Percentiles rank a stretch among this genome's conserved stretches.
Conservation (phyloP, 1,284 basidiomycete genomes). For the Ceratobasidium sp. region DNA sequence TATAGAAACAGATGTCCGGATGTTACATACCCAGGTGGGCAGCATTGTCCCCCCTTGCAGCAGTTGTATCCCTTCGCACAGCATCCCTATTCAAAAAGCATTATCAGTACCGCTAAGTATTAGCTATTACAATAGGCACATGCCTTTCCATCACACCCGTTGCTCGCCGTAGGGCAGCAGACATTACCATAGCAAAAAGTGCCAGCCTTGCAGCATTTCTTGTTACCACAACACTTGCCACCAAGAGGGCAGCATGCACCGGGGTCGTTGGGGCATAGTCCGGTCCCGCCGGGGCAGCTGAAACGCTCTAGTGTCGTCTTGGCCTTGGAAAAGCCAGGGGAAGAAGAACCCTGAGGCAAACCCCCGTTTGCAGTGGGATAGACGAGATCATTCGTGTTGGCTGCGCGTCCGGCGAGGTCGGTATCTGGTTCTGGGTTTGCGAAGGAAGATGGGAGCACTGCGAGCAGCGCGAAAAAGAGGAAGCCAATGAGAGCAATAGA, state of each 20-base stretch:
- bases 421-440: neutral
- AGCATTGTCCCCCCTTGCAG: neutral
- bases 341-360: neutral
- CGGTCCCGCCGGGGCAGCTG: neutral
- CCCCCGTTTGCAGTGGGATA: neutral
- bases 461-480: slow-evolving; percentile 10
- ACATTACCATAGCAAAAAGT: neutral
- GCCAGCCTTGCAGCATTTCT: slow-evolving; percentile 1
- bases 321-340: neutral
- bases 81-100: neutral
- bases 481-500: neutral
- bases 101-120: too few relatives aligned
- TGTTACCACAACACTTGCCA: neutral
- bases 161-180: neutral
- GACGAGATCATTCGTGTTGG: too few relatives aligned
- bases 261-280: slow-evolving; percentile 5
- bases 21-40: neutral
- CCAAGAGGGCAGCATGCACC: slow-evolving; percentile 19
- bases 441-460: neutral
- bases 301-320: neutral
- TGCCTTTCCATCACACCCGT: neutral
- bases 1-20: too few relatives aligned
- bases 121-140: too few relatives aligned
- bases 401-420: neutral
- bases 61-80: neutral